phyloP scores from a whole-genome alignment of 2,329 filamentous ascomycete species.

The Calcarisporium arbuscula region DNA sequence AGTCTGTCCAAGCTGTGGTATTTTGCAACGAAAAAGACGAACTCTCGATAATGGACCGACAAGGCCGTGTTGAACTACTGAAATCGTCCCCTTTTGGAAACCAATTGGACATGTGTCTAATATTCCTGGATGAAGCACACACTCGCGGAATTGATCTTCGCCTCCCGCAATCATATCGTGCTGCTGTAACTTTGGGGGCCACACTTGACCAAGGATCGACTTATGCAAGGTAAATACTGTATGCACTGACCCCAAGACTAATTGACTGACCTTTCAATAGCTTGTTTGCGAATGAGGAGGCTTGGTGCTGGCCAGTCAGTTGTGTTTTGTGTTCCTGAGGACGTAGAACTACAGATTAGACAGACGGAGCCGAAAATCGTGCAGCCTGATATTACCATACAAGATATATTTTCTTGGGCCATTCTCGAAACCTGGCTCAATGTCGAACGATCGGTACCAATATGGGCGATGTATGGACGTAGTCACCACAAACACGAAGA shows the following conservation, averaged over 20 bases:
- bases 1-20: constrained; percentile 28
- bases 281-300: constrained; percentile 62
- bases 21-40: constrained; percentile 52
- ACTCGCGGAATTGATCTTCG: constrained; percentile 62
- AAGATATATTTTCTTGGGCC: constrained; percentile 53
- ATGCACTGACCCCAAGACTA: constrained; percentile 1
- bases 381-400: constrained; percentile 33
- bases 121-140: constrained; percentile 65
- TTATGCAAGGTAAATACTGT: constrained; percentile 56
- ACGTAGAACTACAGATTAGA: constrained; percentile 50
- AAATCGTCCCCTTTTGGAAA: constrained; percentile 51
- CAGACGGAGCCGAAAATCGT: too few relatives aligned
- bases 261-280: constrained; percentile 23
- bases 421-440: constrained; percentile 52
- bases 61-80: constrained; percentile 39
- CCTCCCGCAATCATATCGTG: constrained; percentile 50
- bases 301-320: constrained; percentile 60
- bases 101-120: constrained; percentile 50
- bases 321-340: constrained; percentile 49
- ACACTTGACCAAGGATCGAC: constrained; percentile 58
- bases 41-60: constrained; percentile 43
- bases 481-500: constrained; percentile 37
- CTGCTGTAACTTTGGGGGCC: constrained; percentile 60
- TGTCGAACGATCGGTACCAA: constrained; percentile 40
- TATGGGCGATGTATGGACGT: constrained; percentile 57